A percentile compares a stretch with the other conserved stretches of the same genome.
Conservation (phyloP, 331 rosid genomes). For the Spiraea crenata region DNA sequence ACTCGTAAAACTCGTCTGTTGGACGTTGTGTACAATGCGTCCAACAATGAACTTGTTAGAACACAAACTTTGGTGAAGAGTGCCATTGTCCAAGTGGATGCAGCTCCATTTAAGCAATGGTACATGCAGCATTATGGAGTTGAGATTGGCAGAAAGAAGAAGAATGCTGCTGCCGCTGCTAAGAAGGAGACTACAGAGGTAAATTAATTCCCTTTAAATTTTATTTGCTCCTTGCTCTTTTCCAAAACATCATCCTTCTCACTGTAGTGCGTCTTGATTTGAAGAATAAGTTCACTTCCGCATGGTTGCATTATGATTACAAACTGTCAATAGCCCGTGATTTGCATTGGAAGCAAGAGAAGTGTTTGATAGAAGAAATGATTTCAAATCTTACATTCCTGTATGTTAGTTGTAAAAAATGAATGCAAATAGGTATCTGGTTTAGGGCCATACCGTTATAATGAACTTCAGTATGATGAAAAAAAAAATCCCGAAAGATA, state of each 20-base stretch:
- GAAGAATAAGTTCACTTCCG: background rate
- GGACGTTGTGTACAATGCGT: constrained; percentile 45
- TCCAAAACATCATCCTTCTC: background rate
- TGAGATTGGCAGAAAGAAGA: constrained; percentile 43
- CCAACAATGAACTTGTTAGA: constrained; percentile 47
- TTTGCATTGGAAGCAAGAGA: background rate
- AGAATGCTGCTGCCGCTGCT: constrained; percentile 15
- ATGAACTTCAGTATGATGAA: too few species aligned
- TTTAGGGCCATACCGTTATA: too few species aligned
- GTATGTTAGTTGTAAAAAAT: background rate
- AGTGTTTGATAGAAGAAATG: too few species aligned
- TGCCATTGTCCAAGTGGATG: constrained; percentile 46
- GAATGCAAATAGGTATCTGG: background rate
- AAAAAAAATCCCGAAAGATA: too few species aligned
- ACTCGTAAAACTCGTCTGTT: constrained; percentile 42
- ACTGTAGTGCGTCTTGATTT: background rate
- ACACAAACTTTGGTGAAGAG: constrained; percentile 43
- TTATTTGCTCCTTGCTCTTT: background rate
- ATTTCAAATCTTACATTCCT: background rate
- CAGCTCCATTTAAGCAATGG: constrained; percentile 48
- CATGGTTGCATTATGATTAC: background rate
- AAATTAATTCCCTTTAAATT: too few species aligned
- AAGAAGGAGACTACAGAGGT: constrained; percentile 43
- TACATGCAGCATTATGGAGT: constrained; percentile 41
- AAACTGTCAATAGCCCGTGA: background rate